phyloP scores from a whole-genome alignment of 176 grass and related monocot species.

The Cenchrus purpureus region DNA sequence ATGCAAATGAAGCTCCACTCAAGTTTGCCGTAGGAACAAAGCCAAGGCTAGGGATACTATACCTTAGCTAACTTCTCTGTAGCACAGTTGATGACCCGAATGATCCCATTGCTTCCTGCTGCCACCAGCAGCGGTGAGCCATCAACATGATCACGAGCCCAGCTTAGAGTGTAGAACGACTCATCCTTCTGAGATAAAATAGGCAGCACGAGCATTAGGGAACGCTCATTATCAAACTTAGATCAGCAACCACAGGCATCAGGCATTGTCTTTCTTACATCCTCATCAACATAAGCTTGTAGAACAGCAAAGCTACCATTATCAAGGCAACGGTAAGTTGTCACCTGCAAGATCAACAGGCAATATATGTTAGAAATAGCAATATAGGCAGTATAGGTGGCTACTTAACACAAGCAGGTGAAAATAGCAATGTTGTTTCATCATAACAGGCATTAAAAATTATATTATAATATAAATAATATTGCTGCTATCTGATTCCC shows the following conservation, averaged over 20 bases:
- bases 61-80: slow-evolving; percentile 93
- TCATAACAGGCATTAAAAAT: neutral
- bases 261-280: slow-evolving; percentile 59
- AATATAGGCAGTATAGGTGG: neutral
- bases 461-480: neutral
- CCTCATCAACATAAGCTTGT: slow-evolving; percentile 79
- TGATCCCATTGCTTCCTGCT: slow-evolving; percentile 78
- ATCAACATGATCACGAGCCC: slow-evolving; percentile 76
- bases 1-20: slow-evolving; percentile 14
- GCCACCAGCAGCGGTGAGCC: slow-evolving; percentile 84
- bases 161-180: slow-evolving; percentile 96
- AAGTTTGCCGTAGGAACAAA: slow-evolving; percentile 4
- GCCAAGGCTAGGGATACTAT: neutral
- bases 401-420: neutral
- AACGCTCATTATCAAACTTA: slow-evolving; percentile 14
- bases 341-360: slow-evolving; percentile 62
- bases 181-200: slow-evolving; percentile 69
- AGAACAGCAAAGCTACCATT: slow-evolving; percentile 69
- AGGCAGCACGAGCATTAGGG: slow-evolving; percentile 7
- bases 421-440: slow-evolving; percentile 17
- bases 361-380: neutral
- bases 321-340: slow-evolving; percentile 72
- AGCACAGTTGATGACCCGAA: slow-evolving; percentile 84
- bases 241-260: slow-evolving; percentile 6
- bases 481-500: neutral